Base-by-base conservation (phyloP, 768 basidiomycete species). In the Mycena filopes region DNA sequence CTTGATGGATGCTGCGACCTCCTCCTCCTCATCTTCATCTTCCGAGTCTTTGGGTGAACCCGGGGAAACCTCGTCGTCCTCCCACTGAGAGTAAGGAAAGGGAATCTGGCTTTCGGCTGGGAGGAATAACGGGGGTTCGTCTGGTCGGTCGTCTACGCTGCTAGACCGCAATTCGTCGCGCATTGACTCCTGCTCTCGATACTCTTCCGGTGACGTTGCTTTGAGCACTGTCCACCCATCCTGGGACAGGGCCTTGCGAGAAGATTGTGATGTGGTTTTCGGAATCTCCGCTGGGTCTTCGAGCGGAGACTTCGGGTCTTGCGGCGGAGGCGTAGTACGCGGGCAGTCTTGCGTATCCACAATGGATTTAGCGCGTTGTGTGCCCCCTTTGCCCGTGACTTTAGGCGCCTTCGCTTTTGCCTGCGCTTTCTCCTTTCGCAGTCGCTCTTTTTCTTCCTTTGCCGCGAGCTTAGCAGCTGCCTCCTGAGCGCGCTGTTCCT, bases 31-130 rank as follows among this genome's bases (percentile, higher is more conserved):
- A 1, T 81, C 75, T 51, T 81, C 80, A 43, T 82, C 80, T 28
- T 82, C 82, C 9, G 82, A 81, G 43, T 84, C 79, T 45, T 79
- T 73, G 21, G 74, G 69, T 33, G 76, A 75, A 60, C 63, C 48
- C 58, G 70, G 62, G 40, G 55, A 60, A 54, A 60, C 50, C 25
- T 62, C 55, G 43, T 55, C 74, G 63, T 73, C 77, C 69, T 73
- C 77, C 69, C 78, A 79, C 70, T 86, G 84, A 21, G 87, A 88
- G 63, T 86, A 85, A 10, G 86, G 87, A 63, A 86, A 84, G 0
- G 83, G 79, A 40, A 79, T 73, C 70, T 87, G 88, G 67, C 84
- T 89, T 66, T 82, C 81, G 28, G 84, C 78, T 20, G 78, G 81
- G 28, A 87, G 73, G 71, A 90, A 90, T 51, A 88, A 72, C 18